Base-by-base conservation (phyloP, 441 rosid genomes). In the Erodium chrysanthum region DNA sequence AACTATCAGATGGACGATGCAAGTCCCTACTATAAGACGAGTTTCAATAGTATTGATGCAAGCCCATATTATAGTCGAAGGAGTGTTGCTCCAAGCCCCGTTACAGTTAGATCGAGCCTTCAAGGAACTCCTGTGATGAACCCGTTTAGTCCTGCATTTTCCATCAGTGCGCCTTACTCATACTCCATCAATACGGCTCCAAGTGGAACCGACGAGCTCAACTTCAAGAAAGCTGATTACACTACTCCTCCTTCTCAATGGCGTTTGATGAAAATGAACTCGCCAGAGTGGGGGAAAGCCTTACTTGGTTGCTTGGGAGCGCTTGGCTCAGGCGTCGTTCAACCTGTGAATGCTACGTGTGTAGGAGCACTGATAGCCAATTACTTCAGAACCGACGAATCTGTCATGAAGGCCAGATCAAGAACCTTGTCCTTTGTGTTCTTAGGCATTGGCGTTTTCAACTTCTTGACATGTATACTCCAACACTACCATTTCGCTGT, bases 281-380 rank as follows among this genome's bases (percentile, higher is more conserved):
- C 82, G 25, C 85, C 85, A 0, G 87, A 87, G 79, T 77, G 72
- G 87, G 67, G 75, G 64, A 71, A 70, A 60, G 80, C 82, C 33
- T 68, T 80, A 70, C 60, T 84, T 64, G 93, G 93, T 62, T 79
- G 82, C 77, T 63, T 84, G 71, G 93, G 86, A 25, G 88, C 93
- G 48, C 33, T 87, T 15, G 86, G 88, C 67, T 71, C 86, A 0
- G 90, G 90, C 23, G 86, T 84, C 33, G 83, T 84, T 66, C 93
- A 87, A 59, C 88, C 93, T 0, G 82, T 87, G 66, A 87, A 85
- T 68, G 93, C 93, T n/a, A 83, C 80, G 65, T 83, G 82, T 58
- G 86, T 84, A 0, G 93, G 90, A 54, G 78, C 81, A n/a, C 82
- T 87, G 11, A 74, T 85, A 76, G 75, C 84, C 29, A 84, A 79